These are phyloP conservation scores for Aurantiochytrium sp. DNA, from an alignment of 108 stramenopile genomes.

Conservation along the genomic window DNA sequence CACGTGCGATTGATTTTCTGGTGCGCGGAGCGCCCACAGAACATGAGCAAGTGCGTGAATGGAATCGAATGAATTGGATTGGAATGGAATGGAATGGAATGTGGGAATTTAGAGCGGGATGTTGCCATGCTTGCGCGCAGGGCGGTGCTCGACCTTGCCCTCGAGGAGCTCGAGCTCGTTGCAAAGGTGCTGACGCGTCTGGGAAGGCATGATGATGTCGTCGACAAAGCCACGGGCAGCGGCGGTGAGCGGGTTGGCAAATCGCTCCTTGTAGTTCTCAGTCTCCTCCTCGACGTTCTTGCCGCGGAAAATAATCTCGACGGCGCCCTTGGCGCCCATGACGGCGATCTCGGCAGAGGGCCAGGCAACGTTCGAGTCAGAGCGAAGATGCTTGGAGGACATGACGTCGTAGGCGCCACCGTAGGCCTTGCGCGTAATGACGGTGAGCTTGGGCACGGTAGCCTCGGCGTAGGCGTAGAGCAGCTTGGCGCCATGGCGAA, in stretches of 20 bases:
- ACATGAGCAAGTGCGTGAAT: too few relatives aligned
- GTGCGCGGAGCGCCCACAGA: too few relatives aligned
- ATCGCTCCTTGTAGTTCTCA: conserved; percentile 75
- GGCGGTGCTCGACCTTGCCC: conserved; percentile 67
- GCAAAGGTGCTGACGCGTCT: conserved; percentile 77
- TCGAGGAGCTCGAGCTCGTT: conserved; percentile 80
- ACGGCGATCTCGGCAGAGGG: conserved; percentile 92
- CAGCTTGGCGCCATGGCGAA: conserved; percentile 92
- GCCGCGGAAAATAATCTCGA: conserved; percentile 96
- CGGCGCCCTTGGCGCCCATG: conserved; percentile 99
- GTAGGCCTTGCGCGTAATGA: conserved; percentile 97
- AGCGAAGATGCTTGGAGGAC: conserved; percentile 92
- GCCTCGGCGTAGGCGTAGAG: conserved; percentile 97
- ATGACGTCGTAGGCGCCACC: conserved; percentile 99
- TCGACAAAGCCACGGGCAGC: conserved; percentile 61
- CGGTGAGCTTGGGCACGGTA: conserved; percentile 92
- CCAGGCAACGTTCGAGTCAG: conserved; percentile 97
- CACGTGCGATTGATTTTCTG: too few relatives aligned
- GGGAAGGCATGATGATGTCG: conserved; percentile 86
- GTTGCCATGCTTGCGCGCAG: conserved; percentile 85
- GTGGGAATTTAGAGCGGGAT: conserved; percentile 72
- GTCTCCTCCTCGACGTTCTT: conserved; percentile 84
- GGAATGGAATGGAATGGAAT: too few relatives aligned
- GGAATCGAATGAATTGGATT: too few relatives aligned
- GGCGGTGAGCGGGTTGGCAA: conserved; percentile 81